phyloP scores from a whole-genome alignment of 2,329 filamentous ascomycete genomes.

The Hymenoscyphus repandus region DNA sequence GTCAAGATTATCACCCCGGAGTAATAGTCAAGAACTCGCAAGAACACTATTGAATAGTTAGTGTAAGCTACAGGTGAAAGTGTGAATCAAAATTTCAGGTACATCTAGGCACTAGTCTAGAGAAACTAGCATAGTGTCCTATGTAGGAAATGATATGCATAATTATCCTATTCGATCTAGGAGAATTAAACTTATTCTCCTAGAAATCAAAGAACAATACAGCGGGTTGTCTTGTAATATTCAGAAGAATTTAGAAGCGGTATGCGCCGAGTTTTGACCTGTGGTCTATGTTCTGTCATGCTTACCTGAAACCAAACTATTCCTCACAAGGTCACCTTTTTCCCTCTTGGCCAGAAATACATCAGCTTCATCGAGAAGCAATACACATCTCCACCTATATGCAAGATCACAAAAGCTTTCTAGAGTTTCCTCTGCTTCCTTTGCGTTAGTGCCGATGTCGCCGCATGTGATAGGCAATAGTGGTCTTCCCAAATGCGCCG shows the following conservation, averaged over 20 bases:
- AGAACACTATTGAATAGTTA: not conserved
- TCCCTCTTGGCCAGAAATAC: constrained; percentile 9
- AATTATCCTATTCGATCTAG: no score
- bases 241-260: no score
- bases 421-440: constrained; percentile 49
- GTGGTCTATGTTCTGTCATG: not conserved
- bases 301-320: constrained; percentile 12
- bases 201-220: no score
- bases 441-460: constrained; percentile 61
- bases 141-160: no score
- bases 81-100: no score
- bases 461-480: constrained; percentile 53
- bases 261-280: no score
- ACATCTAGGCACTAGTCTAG: no score
- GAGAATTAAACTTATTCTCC: no score
- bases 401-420: not conserved
- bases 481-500: constrained; percentile 67
- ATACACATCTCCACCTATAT: constrained; percentile 1
- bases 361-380: constrained; percentile 7
- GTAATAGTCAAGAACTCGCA: constrained; percentile 32
- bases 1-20: constrained; percentile 34
- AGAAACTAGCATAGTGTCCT: no score
- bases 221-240: no score
- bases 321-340: constrained; percentile 7
- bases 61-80: not conserved